Evolutionary conservation across 2,329 filamentous ascomycete genomes (phyloP), one percentile per base, ranked within the genome.

Genomic region (Scorias spongiosa): DNA sequence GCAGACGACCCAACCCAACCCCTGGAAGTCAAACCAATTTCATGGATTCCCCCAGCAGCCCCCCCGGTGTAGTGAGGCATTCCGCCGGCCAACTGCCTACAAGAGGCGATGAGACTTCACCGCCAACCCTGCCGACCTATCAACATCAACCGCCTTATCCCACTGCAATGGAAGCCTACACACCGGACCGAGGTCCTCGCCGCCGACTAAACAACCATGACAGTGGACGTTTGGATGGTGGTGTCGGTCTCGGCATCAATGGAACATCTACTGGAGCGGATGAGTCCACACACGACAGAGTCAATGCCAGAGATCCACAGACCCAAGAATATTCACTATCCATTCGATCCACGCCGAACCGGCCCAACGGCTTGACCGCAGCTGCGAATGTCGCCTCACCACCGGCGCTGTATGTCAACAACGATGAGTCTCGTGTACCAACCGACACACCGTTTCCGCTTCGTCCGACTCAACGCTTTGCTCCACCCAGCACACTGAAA

Each of bases 401-500:
- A 18, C 60, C 60, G n/a, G 54, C 60, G 4, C 51, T 63, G 30
- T 63, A 60, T 45, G 54, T 62, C 43, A 61, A 60, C 40, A 58
- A 63, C 17, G 60, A 62, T 29, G 53, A 51, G 20, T 56, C 58
- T 11, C 49, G 53, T 26, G 60, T 58, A 11, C 53, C 56, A 12
- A 52, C 61, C 29, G 59, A 62, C 44, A 63, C 60, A 6, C 60
- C 60, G 0, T 63, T 63, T 47, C 60, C 60, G 9, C 53, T 63
- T 15, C 55, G 59, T 7, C 59, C 59, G 20, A 57, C 54, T 14
- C 84, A 84, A 28, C 76, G 75, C 52, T 71, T 89, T 36, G 83
- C 81, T 1, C 85, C 85, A 28, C 84, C 84, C 0, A 87, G 81
- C 55, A 89, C 84, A 5, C 78, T 82, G 5, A 82, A 88, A 57